Conservation (phyloP, 2,329 filamentous ascomycete genomes). For the Orbilia blumenaviensis region DNA sequence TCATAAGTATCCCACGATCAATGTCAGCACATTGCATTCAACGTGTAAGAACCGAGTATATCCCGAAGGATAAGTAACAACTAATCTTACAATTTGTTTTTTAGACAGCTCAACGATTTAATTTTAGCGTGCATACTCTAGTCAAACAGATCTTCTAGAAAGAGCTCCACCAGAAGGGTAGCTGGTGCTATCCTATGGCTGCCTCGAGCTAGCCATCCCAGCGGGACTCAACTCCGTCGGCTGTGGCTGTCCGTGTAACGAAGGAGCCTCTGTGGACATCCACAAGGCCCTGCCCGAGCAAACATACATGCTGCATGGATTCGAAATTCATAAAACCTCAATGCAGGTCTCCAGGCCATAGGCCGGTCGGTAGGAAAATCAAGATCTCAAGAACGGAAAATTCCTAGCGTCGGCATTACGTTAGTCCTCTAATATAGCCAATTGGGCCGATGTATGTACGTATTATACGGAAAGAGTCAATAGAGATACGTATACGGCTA, state of each 20-base stretch:
- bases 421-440: not conserved
- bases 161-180: constrained; percentile 4
- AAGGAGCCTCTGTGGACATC: not conserved
- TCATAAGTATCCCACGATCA: too few species aligned
- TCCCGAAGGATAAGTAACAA: too few species aligned
- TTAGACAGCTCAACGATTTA: too few species aligned
- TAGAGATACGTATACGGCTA: too few species aligned
- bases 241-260: constrained; percentile 26
- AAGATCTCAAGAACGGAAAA: not conserved
- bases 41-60: too few species aligned
- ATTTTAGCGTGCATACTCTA: not conserved
- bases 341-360: not conserved
- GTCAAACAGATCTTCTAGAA: constrained; percentile 3
- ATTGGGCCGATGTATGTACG: not conserved
- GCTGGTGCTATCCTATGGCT: too few species aligned
- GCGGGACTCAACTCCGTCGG: constrained; percentile 36
- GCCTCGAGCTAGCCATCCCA: not conserved
- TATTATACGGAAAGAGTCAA: not conserved
- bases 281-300: not conserved
- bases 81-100: too few species aligned
- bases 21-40: too few species aligned
- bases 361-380: too few species aligned
- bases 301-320: not conserved
- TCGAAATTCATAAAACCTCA: not conserved
- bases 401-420: not conserved